Conservation (phyloP, 2,329 filamentous ascomycete species). For the Venturia asperata region DNA sequence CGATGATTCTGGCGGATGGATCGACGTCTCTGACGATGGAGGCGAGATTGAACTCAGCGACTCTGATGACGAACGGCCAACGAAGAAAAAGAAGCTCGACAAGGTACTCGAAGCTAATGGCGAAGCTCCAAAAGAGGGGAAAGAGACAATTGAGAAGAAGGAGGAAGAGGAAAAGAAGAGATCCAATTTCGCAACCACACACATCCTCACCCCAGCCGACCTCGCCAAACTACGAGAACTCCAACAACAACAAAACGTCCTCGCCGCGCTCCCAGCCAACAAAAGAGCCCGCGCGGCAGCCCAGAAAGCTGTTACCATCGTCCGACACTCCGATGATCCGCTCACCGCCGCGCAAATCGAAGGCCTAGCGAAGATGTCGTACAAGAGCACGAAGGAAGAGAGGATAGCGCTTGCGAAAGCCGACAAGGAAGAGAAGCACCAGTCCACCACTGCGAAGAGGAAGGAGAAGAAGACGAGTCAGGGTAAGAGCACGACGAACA, state of each 20-base stretch:
- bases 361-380: slow-evolving; percentile 66
- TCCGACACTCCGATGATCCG: slow-evolving; percentile 60
- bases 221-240: slow-evolving; percentile 91
- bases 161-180: slow-evolving; percentile 28
- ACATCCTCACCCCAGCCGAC: slow-evolving; percentile 91
- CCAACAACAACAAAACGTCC: slow-evolving; percentile 63
- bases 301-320: neutral
- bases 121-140: slow-evolving; percentile 28
- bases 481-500: slow-evolving; percentile 95
- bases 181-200: slow-evolving; percentile 78
- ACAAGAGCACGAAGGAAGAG: slow-evolving; percentile 85
- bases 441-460: slow-evolving; percentile 73
- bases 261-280: slow-evolving; percentile 49
- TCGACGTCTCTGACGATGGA: slow-evolving; percentile 76
- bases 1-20: slow-evolving; percentile 82
- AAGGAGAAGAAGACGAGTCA: slow-evolving; percentile 80
- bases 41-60: slow-evolving; percentile 68
- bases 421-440: slow-evolving; percentile 76
- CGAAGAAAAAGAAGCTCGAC: slow-evolving; percentile 57
- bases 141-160: slow-evolving; percentile 30
- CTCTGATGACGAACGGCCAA: slow-evolving; percentile 62
- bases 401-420: slow-evolving; percentile 75
- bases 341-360: slow-evolving; percentile 90
- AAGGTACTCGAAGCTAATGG: slow-evolving; percentile 31
- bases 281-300: slow-evolving; percentile 26